These are phyloP conservation scores for Colletotrichum horii DNA, from an alignment of 2,329 filamentous ascomycete genomes.

Conservation along the genomic window DNA sequence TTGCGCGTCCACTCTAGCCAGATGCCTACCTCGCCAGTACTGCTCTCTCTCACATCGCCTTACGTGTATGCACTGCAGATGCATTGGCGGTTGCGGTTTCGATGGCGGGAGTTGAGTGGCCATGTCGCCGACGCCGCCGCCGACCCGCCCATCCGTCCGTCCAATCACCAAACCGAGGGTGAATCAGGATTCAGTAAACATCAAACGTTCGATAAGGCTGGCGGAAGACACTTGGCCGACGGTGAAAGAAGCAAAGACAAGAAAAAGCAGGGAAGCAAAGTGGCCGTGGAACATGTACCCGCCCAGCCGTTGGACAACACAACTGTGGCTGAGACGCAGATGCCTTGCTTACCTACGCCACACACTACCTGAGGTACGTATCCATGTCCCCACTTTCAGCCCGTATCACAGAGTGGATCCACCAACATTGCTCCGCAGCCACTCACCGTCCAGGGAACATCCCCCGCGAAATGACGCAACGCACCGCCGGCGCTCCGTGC, in stretches of 20 bases:
- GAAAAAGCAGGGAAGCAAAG: neutral
- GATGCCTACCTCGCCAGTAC: neutral
- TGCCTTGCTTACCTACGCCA: neutral
- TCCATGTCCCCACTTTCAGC: neutral
- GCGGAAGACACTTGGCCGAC: neutral
- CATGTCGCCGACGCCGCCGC: neutral
- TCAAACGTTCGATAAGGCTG: neutral
- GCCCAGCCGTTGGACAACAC: neutral
- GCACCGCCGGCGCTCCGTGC: constrained; percentile 13
- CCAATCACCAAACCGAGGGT: neutral
- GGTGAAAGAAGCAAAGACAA: neutral
- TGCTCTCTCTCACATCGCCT: neutral
- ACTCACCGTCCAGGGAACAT: neutral
- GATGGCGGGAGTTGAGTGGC: neutral
- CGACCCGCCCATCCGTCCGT: neutral
- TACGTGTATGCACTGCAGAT: neutral
- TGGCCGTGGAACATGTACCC: neutral
- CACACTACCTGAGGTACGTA: neutral
- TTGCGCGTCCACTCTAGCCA: constrained; percentile 14
- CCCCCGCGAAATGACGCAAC: constrained; percentile 18
- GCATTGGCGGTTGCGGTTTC: neutral
- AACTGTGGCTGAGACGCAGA: neutral
- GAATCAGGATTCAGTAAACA: neutral
- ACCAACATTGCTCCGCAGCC: neutral
- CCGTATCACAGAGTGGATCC: neutral